Conservation (phyloP, 2,329 filamentous ascomycete species). For the Calonectria pteridis region DNA sequence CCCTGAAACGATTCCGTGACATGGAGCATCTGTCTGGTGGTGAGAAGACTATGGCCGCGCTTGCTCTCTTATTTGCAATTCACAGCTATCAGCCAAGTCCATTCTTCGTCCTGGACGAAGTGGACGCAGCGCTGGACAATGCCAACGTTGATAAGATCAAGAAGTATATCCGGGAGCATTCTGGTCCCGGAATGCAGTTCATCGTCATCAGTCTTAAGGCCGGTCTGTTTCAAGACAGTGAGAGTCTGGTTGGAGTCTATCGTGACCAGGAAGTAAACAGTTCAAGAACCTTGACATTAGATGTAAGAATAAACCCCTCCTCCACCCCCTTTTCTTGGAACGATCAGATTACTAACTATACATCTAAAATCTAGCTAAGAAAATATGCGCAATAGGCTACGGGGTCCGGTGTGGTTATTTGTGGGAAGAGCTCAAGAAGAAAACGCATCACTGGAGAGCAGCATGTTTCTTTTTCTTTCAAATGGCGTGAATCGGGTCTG, state of each 20-base stretch:
- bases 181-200: slow-evolving; percentile 97
- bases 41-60: slow-evolving; percentile 98
- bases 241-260: slow-evolving; percentile 95
- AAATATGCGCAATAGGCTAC: slow-evolving; percentile 48
- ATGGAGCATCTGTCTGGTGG: slow-evolving; percentile 99
- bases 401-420: background rate
- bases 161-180: slow-evolving; percentile 94
- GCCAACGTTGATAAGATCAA: slow-evolving; percentile 97
- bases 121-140: slow-evolving; percentile 97
- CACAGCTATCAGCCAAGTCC: slow-evolving; percentile 96
- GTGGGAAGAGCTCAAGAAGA: background rate
- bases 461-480: slow-evolving; percentile 3
- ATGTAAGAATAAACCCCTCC: slow-evolving; percentile 75
- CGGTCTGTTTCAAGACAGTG: slow-evolving; percentile 94
- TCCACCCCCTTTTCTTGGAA: background rate
- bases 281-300: slow-evolving; percentile 89
- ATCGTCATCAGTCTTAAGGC: slow-evolving; percentile 98
- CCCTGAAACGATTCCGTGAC: slow-evolving; percentile 96
- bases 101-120: slow-evolving; percentile 98
- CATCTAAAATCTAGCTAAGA: slow-evolving; percentile 46
- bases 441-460: background rate
- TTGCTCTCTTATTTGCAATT: slow-evolving; percentile 96
- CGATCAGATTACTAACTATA: slow-evolving; percentile 22
- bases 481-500: slow-evolving; percentile 9
- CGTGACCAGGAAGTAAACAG: slow-evolving; percentile 94